A percentile compares a stretch with the other conserved stretches of the same genome.
phyloP scores from a whole-genome alignment of 2,329 filamentous ascomycete species.

The Meredithiella fracta region DNA sequence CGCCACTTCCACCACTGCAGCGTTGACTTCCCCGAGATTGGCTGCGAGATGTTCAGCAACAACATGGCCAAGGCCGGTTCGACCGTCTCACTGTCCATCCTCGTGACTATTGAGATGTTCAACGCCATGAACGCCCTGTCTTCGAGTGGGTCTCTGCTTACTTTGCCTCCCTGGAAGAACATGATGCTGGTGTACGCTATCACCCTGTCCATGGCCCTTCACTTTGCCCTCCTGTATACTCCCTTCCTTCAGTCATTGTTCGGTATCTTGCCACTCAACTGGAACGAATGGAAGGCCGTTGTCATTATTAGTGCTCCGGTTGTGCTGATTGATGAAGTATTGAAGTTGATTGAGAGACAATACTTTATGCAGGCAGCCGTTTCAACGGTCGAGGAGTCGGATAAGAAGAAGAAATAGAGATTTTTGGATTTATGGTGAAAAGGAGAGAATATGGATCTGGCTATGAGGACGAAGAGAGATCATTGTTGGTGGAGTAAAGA shows the following conservation, averaged over 20 bases:
- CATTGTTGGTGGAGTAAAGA: background rate
- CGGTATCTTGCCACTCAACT: constrained; percentile 74
- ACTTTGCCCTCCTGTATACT: constrained; percentile 85
- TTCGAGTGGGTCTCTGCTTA: constrained; percentile 84
- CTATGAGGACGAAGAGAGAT: too few relatives aligned
- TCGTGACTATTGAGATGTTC: constrained; percentile 98
- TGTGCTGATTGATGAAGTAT: constrained; percentile 67
- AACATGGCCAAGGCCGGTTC: constrained; percentile 77
- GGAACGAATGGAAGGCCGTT: constrained; percentile 84
- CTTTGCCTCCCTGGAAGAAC: constrained; percentile 92
- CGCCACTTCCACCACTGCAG: constrained; percentile 89
- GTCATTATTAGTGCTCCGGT: constrained; percentile 77
- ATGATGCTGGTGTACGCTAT: constrained; percentile 98
- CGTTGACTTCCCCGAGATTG: constrained; percentile 69
- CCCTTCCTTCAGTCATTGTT: constrained; percentile 81
- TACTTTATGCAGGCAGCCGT: constrained; percentile 40
- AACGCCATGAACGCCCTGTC: constrained; percentile 98
- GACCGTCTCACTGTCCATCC: constrained; percentile 76
- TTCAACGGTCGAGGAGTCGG: constrained; percentile 20
- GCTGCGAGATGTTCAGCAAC: constrained; percentile 81
- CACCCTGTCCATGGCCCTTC: constrained; percentile 75
- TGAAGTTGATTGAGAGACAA: constrained; percentile 61
- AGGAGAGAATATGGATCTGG: too few relatives aligned
- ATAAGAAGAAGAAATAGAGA: constrained; percentile 33
- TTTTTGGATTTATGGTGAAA: background rate